Evolutionary conservation across 2,329 filamentous ascomycete genomes (phyloP).

Genomic region (Phoma sp.): DNA sequence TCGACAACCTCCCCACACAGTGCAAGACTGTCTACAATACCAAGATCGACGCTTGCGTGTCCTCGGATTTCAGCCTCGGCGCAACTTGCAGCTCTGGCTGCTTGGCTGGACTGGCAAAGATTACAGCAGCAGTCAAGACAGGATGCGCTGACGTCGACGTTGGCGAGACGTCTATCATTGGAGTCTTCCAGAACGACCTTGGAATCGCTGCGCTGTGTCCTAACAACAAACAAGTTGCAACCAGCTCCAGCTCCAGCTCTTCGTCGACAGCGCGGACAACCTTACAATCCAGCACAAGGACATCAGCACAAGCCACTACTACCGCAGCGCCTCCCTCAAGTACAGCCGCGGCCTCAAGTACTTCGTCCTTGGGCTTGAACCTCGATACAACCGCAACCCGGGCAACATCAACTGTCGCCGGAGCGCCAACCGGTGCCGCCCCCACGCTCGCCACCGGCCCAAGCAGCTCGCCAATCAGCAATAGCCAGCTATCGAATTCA

Average conservation of each 20-base stretch:
- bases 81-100: slow-evolving; percentile 48
- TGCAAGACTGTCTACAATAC: slow-evolving; percentile 53
- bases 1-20: slow-evolving; percentile 47
- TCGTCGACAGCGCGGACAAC: slow-evolving; percentile 9
- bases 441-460: neutral
- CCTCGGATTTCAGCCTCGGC: slow-evolving; percentile 48
- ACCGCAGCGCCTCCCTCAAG: slow-evolving; percentile 6
- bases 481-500: slow-evolving; percentile 43
- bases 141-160: slow-evolving; percentile 47
- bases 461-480: slow-evolving; percentile 24
- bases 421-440: slow-evolving; percentile 15
- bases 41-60: slow-evolving; percentile 50
- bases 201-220: slow-evolving; percentile 52
- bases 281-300: slow-evolving; percentile 20
- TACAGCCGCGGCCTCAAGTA: slow-evolving; percentile 2
- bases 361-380: slow-evolving; percentile 18
- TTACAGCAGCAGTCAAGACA: slow-evolving; percentile 43
- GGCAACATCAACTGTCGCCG: slow-evolving; percentile 11
- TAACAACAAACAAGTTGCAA: slow-evolving; percentile 36
- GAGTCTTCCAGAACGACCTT: slow-evolving; percentile 51
- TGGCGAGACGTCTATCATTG: slow-evolving; percentile 51
- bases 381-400: slow-evolving; percentile 26
- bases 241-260: slow-evolving; percentile 20
- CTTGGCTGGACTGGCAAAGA: slow-evolving; percentile 49
- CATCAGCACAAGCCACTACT: slow-evolving; percentile 12